These are phyloP conservation scores for Auricularia heimuer DNA, from an alignment of 768 basidiomycete genomes.

Conservation along the genomic window DNA sequence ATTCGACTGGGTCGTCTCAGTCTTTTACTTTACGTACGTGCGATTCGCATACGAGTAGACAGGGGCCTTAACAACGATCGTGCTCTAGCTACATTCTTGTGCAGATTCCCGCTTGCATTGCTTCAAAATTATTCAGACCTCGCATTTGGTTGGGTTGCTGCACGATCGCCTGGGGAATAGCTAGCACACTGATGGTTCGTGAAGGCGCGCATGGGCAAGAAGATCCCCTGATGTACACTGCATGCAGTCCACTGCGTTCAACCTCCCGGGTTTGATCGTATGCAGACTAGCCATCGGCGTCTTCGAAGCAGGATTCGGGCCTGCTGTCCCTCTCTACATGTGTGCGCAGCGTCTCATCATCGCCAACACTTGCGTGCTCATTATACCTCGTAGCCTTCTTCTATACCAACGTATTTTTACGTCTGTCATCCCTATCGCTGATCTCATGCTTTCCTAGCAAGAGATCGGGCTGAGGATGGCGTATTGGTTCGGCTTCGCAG, in stretches of 20 bases:
- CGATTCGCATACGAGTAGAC: neutral
- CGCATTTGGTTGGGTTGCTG: constrained; percentile 49
- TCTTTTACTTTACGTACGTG: constrained; percentile 74
- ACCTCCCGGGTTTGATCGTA: constrained; percentile 48
- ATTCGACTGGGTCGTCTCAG: constrained; percentile 73
- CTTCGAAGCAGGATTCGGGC: constrained; percentile 72
- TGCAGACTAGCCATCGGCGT: constrained; percentile 57
- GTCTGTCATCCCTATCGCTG: neutral
- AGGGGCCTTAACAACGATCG: neutral
- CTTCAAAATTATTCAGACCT: constrained; percentile 61
- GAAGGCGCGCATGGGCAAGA: neutral
- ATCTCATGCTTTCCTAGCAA: constrained; percentile 15
- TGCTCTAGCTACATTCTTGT: constrained; percentile 47
- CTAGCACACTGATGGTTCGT: constrained; percentile 59
- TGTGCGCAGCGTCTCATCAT: neutral
- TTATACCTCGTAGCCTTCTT: constrained; percentile 29
- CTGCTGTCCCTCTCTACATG: constrained; percentile 35
- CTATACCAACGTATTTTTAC: constrained; percentile 34
- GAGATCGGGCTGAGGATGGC: constrained; percentile 71
- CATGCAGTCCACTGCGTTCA: constrained; percentile 50
- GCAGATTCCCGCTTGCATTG: constrained; percentile 55
- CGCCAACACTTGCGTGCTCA: neutral
- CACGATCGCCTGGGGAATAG: constrained; percentile 51
- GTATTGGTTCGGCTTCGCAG: constrained; percentile 78
- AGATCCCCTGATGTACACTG: neutral